These are phyloP conservation scores for Nicotiana knightiana DNA, from an alignment of 257 asterid species.

Conservation along the genomic window DNA sequence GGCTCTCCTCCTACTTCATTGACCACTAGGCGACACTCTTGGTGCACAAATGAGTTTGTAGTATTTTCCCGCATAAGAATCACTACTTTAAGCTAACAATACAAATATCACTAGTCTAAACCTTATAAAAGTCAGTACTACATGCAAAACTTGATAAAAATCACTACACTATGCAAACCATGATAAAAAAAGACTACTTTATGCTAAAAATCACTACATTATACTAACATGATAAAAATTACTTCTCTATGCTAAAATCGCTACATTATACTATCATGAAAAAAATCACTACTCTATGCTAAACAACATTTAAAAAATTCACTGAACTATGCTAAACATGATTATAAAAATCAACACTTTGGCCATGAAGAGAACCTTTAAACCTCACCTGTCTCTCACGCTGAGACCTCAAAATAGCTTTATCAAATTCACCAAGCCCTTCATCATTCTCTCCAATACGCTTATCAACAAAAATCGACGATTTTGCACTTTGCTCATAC, in stretches of 20 bases:
- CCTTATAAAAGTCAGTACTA: not conserved
- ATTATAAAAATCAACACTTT: not conserved
- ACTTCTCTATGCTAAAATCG: not conserved
- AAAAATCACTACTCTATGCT: not conserved
- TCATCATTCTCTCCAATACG: slow-evolving; percentile 87
- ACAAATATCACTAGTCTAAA: not conserved
- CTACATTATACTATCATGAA: not conserved
- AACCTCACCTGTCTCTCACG: slow-evolving; percentile 67
- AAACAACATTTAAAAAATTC: not conserved
- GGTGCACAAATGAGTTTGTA: not conserved
- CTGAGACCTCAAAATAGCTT: slow-evolving; percentile 84
- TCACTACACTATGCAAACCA: not conserved
- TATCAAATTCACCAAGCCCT: slow-evolving; percentile 79
- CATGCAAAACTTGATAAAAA: not conserved
- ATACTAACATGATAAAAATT: not conserved
- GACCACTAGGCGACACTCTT: not conserved
- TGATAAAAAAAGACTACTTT: not conserved
- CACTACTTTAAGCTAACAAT: not conserved
- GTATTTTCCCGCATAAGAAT: not conserved
- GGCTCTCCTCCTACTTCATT: not conserved
- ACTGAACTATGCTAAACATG: not conserved
- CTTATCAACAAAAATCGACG: slow-evolving; percentile 72
- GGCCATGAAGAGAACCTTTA: not conserved
- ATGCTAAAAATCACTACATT: not conserved
- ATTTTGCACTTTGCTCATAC: slow-evolving; percentile 71